Evolutionary conservation across 2,329 filamentous ascomycete genomes (phyloP).

Genomic region (Claviceps sorghi): DNA sequence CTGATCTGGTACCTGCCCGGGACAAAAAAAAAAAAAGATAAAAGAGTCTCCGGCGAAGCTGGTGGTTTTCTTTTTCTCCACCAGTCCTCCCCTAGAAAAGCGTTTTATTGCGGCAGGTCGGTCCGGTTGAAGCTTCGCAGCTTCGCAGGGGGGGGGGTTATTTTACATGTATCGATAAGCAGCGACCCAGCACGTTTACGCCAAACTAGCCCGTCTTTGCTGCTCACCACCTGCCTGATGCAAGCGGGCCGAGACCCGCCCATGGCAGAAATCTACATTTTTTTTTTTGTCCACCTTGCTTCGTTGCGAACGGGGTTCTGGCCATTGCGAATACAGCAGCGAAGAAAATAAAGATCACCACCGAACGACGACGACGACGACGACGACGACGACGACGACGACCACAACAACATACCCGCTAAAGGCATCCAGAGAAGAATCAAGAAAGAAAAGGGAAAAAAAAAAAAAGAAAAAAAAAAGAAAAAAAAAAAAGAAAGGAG

Average conservation of each 20-base stretch:
- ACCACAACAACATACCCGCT: not conserved
- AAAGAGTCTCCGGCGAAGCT: no score
- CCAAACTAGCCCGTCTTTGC: no score
- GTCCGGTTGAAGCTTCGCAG: no score
- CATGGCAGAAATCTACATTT: constrained; percentile 26
- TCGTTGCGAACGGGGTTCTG: not conserved
- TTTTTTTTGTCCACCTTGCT: constrained; percentile 1
- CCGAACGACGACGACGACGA: no score
- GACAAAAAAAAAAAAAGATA: not conserved
- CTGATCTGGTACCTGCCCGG: not conserved
- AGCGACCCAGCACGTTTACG: not conserved
- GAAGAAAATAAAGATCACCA: no score
- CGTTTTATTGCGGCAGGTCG: no score
- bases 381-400: no score
- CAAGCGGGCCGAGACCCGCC: not conserved
- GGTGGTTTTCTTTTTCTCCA: no score
- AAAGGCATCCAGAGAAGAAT: no score
- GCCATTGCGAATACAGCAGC: not conserved
- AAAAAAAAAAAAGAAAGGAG: not conserved
- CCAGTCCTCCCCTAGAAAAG: no score
- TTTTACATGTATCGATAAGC: constrained; percentile 24
- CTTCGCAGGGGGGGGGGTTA: no score
- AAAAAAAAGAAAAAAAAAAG: not conserved
- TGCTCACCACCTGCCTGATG: constrained; percentile 18
- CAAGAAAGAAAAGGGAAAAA: not conserved